These are phyloP conservation scores for Phytophthora capsici DNA, from an alignment of 352 stramenopile species.

Conservation along the genomic window DNA sequence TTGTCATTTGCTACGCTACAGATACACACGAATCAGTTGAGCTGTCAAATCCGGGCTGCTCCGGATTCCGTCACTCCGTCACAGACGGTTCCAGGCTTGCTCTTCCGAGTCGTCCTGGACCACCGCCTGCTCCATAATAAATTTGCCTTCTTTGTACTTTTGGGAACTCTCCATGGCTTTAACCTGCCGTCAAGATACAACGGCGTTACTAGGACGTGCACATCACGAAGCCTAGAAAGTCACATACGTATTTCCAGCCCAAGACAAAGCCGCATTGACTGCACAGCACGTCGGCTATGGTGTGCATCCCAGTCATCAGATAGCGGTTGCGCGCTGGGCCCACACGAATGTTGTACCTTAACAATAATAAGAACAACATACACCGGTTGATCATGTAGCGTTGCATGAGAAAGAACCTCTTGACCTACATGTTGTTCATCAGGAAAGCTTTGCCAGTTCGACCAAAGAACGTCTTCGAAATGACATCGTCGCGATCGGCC, in stretches of 20 bases:
- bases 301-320: conserved; percentile 85
- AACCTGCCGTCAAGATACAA: conserved; percentile 42
- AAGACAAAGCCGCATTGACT: conserved; percentile 64
- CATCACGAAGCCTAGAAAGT: no score
- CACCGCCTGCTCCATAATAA: conserved; percentile 81
- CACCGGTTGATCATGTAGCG: conserved; percentile 2
- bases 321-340: conserved; percentile 68
- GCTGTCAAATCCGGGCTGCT: neutral
- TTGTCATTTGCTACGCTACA: conserved; percentile 23
- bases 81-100: conserved; percentile 47
- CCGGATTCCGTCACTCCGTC: no score
- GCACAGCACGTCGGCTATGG: conserved; percentile 75
- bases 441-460: conserved; percentile 79
- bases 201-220: neutral
- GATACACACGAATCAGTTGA: conserved; percentile 12
- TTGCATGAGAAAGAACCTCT: neutral
- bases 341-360: conserved; percentile 75
- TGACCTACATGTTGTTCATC: conserved; percentile 79
- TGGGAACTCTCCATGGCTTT: conserved; percentile 83
- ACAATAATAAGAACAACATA: neutral
- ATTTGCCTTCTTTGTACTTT: conserved; percentile 90
- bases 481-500: conserved; percentile 69
- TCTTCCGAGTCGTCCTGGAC: conserved; percentile 73
- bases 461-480: conserved; percentile 83
- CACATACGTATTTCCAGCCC: conserved; percentile 90